These are phyloP conservation scores for Quercus glauca DNA, from an alignment of 306 rosid genomes.

Conservation along the genomic window DNA sequence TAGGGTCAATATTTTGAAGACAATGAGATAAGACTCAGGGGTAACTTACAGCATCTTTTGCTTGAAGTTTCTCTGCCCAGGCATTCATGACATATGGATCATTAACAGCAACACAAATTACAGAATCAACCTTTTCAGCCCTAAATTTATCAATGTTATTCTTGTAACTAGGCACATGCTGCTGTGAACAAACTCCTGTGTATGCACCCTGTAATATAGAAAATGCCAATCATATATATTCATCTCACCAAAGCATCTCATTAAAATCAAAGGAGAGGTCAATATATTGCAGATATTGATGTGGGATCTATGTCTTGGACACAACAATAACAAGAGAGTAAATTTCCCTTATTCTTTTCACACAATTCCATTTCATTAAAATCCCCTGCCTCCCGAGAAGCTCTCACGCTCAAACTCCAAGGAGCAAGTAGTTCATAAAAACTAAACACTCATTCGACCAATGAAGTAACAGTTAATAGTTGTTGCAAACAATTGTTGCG, in stretches of 20 bases:
- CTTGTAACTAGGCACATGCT: constrained; percentile 90
- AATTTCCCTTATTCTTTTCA: background rate
- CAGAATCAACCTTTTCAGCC: constrained; percentile 77
- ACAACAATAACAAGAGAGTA: background rate
- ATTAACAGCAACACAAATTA: constrained; percentile 81
- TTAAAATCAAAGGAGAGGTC: background rate
- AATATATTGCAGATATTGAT: background rate
- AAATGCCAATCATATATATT: background rate
- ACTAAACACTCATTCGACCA: background rate
- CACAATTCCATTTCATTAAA: constrained; percentile 10
- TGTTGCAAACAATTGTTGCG: background rate
- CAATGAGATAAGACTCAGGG: background rate
- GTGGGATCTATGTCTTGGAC: background rate
- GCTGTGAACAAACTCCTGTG: constrained; percentile 86
- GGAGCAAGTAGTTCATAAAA: background rate
- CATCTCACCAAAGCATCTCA: background rate
- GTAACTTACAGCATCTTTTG: constrained; percentile 68
- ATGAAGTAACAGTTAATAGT: background rate
- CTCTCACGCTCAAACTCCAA: background rate
- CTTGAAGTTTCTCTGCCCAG: constrained; percentile 88
- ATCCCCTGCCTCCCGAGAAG: background rate
- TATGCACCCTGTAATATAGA: constrained; percentile 73
- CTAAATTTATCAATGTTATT: constrained; percentile 67
- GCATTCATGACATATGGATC: constrained; percentile 78
- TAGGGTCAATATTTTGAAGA: background rate